Base-by-base conservation (phyloP, 495 filamentous ascomycete genomes). In the Annulohypoxylon nitens region DNA sequence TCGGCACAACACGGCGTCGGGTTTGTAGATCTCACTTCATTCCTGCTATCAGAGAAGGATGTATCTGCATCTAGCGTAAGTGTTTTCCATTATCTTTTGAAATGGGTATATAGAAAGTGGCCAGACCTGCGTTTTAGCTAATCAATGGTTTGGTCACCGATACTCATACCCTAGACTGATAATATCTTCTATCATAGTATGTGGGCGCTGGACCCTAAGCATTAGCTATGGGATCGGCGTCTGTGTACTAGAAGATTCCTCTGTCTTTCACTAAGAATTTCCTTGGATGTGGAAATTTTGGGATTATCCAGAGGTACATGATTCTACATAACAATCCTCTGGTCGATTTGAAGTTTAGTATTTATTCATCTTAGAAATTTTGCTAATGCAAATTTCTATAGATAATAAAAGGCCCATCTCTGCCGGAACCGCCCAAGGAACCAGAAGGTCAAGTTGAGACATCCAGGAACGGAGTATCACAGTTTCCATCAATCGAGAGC, bases 81-180 rank as follows among this genome's bases (percentile, higher is more conserved):
- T 76, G 36, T 55, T 36, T 60, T 48, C 64, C 67, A n/a, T 54
- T 74, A 60, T 41, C 23, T 51, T 43, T 47, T 55, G 30, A 41
- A 45, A 61, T 71, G 93, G 93, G 92, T 86, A 92, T 88, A 82
- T 92, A 97, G 94, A 97, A 97, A 91, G 93, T 90, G 91, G 84
- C 91, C 86, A 85, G 79, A 83, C 86, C 84, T 75, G 83, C 79
- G 8, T 69, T 78, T 69, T 67, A 79, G 81, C 87, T 83, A 67
- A 67, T 86, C 83, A 80, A 79, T 93, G 87, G 86, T 83, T 80
- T 87, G 88, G 88, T 84, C 88, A 91, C 87, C 92, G 94, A 97
- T 97, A 97, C 94, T 92, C 92, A 84, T 93, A 89, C 91, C 94
- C 93, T 78, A 97, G 79, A 97, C 83, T 34, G 86, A 89, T 62